phyloP scores from a whole-genome alignment of 495 filamentous ascomycete species.

The Penicillium pancosmium region DNA sequence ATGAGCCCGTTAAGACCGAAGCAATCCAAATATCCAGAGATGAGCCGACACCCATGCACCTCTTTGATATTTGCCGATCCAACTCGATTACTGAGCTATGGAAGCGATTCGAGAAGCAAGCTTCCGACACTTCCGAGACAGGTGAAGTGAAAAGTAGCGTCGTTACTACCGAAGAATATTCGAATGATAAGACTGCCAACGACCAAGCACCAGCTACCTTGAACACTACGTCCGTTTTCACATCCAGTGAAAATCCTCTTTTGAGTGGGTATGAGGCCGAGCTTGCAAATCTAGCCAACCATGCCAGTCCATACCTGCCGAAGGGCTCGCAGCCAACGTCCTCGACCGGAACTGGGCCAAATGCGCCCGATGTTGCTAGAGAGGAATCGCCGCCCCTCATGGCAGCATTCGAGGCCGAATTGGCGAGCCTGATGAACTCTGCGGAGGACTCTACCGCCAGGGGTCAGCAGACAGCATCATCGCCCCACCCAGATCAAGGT shows the following conservation, averaged over 20 bases:
- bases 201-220: constrained; percentile 7
- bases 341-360: not conserved
- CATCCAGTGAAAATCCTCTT: constrained; percentile 26
- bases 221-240: constrained; percentile 1
- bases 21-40: constrained; percentile 16
- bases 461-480: constrained; percentile 15
- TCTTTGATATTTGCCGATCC: constrained; percentile 52
- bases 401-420: constrained; percentile 55
- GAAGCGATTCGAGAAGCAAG: constrained; percentile 35
- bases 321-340: not conserved
- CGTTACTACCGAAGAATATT: constrained; percentile 3
- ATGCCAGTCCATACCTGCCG: not conserved
- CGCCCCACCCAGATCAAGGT: constrained; percentile 18
- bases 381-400: constrained; percentile 38
- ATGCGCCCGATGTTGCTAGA: not conserved
- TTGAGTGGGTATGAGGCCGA: constrained; percentile 55
- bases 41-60: constrained; percentile 38
- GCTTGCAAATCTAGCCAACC: constrained; percentile 40
- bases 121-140: not conserved
- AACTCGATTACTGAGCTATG: constrained; percentile 48
- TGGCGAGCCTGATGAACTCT: constrained; percentile 46
- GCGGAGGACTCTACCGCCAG: constrained; percentile 26
- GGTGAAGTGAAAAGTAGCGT: constrained; percentile 4
- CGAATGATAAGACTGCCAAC: constrained; percentile 3
- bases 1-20: constrained; percentile 40